A percentile compares a stretch with the other conserved stretches of the same genome.
Evolutionary conservation across 177 flowering plant genomes (phyloP).

Genomic region (Vitis hybrid): DNA sequence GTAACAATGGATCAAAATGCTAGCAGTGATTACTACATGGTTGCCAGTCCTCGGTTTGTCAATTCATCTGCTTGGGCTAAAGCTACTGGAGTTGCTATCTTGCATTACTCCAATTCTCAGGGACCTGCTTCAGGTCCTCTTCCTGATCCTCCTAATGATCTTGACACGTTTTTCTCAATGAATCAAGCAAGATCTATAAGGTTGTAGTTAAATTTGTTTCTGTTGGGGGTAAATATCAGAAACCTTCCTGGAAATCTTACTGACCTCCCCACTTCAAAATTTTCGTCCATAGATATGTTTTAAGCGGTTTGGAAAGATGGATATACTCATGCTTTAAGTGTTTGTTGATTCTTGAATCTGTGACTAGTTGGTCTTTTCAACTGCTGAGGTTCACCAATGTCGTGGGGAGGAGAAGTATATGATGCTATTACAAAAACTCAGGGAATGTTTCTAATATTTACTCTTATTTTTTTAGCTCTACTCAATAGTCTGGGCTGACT

Average conservation of each 20-base stretch:
- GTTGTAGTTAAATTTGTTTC: constrained; percentile 35
- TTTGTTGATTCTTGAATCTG: background rate
- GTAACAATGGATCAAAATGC: constrained; percentile 94
- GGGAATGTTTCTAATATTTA: constrained; percentile 5
- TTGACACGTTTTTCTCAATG: constrained; percentile 78
- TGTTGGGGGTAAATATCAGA: constrained; percentile 8
- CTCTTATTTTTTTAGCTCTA: background rate
- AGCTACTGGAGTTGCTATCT: constrained; percentile 73
- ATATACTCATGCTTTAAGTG: background rate
- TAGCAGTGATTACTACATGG: constrained; percentile 82
- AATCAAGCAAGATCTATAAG: constrained; percentile 96
- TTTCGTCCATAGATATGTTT: background rate
- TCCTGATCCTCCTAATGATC: constrained; percentile 76
- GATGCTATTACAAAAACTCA: background rate
- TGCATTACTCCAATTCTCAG: constrained; percentile 88
- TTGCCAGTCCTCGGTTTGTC: constrained; percentile 80
- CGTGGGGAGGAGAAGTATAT: background rate
- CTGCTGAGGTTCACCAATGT: background rate
- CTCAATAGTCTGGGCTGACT: background rate
- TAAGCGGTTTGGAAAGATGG: background rate
- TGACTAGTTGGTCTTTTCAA: background rate
- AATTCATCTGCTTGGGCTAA: constrained; percentile 48
- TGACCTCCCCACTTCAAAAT: background rate
- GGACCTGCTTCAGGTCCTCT: constrained; percentile 92
- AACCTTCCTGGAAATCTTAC: constrained; percentile 2